Conservation (phyloP, 1,139 yeast species). For the Magnusiomyces fungicola region DNA sequence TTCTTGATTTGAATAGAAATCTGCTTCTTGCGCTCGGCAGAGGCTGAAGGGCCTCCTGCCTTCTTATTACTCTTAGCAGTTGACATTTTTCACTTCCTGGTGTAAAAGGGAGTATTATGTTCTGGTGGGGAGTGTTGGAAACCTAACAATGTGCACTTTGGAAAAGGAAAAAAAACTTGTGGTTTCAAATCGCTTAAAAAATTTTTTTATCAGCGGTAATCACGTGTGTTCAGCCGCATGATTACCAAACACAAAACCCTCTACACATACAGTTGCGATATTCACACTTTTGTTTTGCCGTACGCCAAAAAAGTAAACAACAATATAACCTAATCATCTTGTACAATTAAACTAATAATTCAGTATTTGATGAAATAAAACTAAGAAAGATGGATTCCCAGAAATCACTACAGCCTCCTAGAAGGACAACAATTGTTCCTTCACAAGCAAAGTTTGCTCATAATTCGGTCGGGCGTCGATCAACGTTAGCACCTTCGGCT, state of each 20-base stretch:
- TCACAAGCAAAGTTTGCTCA: slow-evolving; percentile 1
- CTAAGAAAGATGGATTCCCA: neutral
- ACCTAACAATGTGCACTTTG: neutral
- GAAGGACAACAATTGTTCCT: slow-evolving; percentile 12
- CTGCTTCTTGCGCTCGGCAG: slow-evolving; percentile 4
- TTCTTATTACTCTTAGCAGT: no score
- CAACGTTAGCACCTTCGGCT: slow-evolving; percentile 16
- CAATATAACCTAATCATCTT: no score
- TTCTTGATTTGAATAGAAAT: slow-evolving; percentile 3
- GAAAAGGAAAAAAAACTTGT: neutral
- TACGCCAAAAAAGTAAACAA: no score
- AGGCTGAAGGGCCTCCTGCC: neutral
- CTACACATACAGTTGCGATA: no score
- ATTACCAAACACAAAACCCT: neutral
- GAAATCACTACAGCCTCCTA: slow-evolving; percentile 3
- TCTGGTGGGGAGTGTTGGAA: slow-evolving; percentile 1
- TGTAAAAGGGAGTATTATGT: no score
- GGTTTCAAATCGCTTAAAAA: slow-evolving; percentile 1
- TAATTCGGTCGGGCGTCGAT: slow-evolving; percentile 6
- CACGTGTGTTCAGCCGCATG: neutral
- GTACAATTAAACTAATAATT: no score
- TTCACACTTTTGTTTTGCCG: no score
- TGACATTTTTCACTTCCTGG: no score
- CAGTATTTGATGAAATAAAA: no score
- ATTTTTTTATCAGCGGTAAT: slow-evolving; percentile 1